A percentile compares a stretch with the other conserved stretches of the same genome.
These are phyloP conservation scores for Podospora pseudoanserina DNA, from an alignment of 495 filamentous ascomycete species.

Conservation along the genomic window DNA sequence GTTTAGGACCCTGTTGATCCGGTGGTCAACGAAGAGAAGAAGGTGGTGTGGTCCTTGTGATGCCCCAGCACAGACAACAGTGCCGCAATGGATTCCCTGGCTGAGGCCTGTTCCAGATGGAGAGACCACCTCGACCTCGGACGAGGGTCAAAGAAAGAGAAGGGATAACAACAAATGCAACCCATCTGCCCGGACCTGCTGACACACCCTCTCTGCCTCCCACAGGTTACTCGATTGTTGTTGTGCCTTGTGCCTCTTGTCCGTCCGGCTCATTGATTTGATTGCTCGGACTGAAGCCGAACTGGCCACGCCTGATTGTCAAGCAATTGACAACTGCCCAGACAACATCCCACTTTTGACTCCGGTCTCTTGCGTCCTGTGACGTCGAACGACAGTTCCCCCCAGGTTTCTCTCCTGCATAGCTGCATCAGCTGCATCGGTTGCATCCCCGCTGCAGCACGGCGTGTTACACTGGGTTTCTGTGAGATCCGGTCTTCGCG, in stretches of 20 bases:
- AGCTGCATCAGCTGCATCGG: background rate
- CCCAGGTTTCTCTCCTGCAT: constrained; percentile 23
- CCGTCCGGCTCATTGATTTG: background rate
- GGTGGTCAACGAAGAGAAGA: background rate
- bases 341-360: background rate
- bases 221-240: background rate
- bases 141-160: background rate
- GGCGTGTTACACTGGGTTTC: constrained; percentile 20
- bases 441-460: constrained; percentile 12
- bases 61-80: background rate
- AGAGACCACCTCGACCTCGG: background rate
- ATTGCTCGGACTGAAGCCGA: background rate
- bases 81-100: background rate
- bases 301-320: background rate
- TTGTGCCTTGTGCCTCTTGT: background rate
- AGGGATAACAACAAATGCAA: background rate
- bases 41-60: background rate
- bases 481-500: constrained; percentile 13
- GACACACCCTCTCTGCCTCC: background rate
- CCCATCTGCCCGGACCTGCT: background rate
- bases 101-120: background rate
- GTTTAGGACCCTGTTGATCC: background rate
- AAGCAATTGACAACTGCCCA: background rate
- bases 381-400: constrained; percentile 24
- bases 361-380: constrained; percentile 13